Evolutionary conservation across 2,329 filamentous ascomycete species (phyloP).

Genomic region (Trematosphaeria pertusa): DNA sequence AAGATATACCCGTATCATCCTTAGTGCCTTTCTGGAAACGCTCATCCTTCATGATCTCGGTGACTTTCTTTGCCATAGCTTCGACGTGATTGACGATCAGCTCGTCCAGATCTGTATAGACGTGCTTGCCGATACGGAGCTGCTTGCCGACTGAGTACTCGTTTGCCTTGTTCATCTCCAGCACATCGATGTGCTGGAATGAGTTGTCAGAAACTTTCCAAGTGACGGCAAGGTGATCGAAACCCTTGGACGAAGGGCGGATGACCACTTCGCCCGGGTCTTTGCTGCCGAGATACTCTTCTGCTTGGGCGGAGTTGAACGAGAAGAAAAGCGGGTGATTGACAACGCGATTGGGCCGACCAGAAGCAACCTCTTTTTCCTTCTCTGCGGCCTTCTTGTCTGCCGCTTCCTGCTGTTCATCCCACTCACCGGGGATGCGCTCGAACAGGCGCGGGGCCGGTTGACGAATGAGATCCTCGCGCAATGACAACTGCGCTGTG

Average conservation of each 20-base stretch:
- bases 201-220: constrained; percentile 97
- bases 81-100: constrained; percentile 97
- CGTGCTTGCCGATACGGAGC: constrained; percentile 87
- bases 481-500: constrained; percentile 80
- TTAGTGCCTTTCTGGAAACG: constrained; percentile 87
- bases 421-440: constrained; percentile 83
- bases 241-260: constrained; percentile 91
- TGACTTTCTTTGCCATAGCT: constrained; percentile 96
- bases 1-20: constrained; percentile 80
- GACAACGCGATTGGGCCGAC: constrained; percentile 90
- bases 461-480: constrained; percentile 78
- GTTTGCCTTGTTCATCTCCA: constrained; percentile 96
- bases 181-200: constrained; percentile 97
- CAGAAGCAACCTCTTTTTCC: constrained; percentile 85
- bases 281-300: constrained; percentile 90
- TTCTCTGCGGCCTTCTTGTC: constrained; percentile 80
- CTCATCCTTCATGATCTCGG: constrained; percentile 93
- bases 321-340: constrained; percentile 96
- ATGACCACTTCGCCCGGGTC: constrained; percentile 91
- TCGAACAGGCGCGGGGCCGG: constrained; percentile 61
- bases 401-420: constrained; percentile 77
- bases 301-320: constrained; percentile 90
- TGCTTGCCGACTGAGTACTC: constrained; percentile 92
- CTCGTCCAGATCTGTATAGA: constrained; percentile 95
- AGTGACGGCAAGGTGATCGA: constrained; percentile 92